Base-by-base conservation (phyloP, 805 yeast species). In the Spathaspora gorwiae region DNA sequence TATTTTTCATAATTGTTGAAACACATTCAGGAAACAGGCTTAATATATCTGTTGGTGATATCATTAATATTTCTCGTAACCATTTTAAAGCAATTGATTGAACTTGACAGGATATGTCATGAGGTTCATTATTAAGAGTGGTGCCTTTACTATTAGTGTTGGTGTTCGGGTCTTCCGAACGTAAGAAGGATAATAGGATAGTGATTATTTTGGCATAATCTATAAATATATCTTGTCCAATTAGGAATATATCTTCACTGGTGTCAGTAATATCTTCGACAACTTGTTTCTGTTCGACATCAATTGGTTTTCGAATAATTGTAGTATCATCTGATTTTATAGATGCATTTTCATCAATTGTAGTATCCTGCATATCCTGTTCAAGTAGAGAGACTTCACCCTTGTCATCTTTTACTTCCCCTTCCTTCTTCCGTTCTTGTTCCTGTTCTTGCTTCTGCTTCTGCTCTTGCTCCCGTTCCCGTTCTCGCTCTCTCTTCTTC, bases 181-280 rank as follows among this genome's bases (percentile, higher is more conserved):
- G 87, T 42, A 94, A 70, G 50, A 88, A 87, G 1, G 89, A 79
- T n/a, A 92, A 79, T 40, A 94, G 63, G 35, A 92, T 88, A 40
- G 84, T 88, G 32, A 90, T 83, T 37, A 92, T 83, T 51, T 81
- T 84, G 5, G 92, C 80, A 55, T 81, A 87, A 64, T 90, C 92
- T 30, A 92, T 73, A 47, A 78, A 80, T 15, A 90, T 81, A 59
- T 90, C 96, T 61, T 90, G 97, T 0, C 76, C 76, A 41, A 57
- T 66, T 13, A 68, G 54, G 39, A 68, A 62, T 10, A 56, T 53
- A 11, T 64, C 64, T 7, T 56, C 57, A 10, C 55, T 66, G 11
- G 46, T 48, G 26, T 27, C 14, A 24, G 26, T 85, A 82, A 8
- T 79, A 70, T 57, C 85, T 81, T 53, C 55, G n/a, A 54, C 60